These are phyloP conservation scores for Dothideomycetes sp. DNA, from an alignment of 2,329 filamentous ascomycete species.

Conservation along the genomic window DNA sequence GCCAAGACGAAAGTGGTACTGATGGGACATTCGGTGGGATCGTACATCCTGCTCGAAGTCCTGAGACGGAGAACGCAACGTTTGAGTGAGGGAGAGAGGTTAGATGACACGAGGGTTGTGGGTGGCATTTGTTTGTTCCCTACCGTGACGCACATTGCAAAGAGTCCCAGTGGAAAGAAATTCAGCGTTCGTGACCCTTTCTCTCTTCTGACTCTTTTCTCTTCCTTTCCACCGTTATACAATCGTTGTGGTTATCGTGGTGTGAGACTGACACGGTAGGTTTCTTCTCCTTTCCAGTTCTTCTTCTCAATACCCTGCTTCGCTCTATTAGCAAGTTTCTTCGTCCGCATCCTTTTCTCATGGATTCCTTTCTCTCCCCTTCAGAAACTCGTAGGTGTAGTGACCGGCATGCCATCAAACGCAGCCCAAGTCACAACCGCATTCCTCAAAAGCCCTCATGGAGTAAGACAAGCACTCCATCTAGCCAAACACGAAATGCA, in stretches of 20 bases:
- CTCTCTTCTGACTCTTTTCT: background rate
- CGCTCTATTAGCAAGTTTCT: constrained; percentile 4
- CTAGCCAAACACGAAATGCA: constrained; percentile 52
- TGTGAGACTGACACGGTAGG: too few relatives aligned
- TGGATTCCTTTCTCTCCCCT: constrained; percentile 34
- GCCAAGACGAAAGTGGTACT: constrained; percentile 27
- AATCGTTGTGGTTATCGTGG: background rate
- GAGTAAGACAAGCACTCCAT: constrained; percentile 47
- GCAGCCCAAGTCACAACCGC: constrained; percentile 40
- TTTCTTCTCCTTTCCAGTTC: background rate
- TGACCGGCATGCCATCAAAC: constrained; percentile 36
- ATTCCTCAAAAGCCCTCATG: constrained; percentile 41
- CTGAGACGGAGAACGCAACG: constrained; percentile 21
- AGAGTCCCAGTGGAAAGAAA: constrained; percentile 34
- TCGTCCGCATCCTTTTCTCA: constrained; percentile 36
- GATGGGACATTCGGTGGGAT: constrained; percentile 40
- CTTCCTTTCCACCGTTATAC: background rate
- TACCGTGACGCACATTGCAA: constrained; percentile 38
- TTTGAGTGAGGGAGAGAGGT: background rate
- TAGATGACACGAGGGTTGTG: constrained; percentile 19
- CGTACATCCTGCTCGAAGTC: constrained; percentile 38
- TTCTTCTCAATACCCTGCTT: constrained; percentile 10
- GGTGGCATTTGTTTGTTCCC: constrained; percentile 36
- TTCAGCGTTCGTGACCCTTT: constrained; percentile 27
- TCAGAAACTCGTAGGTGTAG: constrained; percentile 30